Conservation (phyloP, 1,284 basidiomycete genomes). For the Irpex rosettiformis region DNA sequence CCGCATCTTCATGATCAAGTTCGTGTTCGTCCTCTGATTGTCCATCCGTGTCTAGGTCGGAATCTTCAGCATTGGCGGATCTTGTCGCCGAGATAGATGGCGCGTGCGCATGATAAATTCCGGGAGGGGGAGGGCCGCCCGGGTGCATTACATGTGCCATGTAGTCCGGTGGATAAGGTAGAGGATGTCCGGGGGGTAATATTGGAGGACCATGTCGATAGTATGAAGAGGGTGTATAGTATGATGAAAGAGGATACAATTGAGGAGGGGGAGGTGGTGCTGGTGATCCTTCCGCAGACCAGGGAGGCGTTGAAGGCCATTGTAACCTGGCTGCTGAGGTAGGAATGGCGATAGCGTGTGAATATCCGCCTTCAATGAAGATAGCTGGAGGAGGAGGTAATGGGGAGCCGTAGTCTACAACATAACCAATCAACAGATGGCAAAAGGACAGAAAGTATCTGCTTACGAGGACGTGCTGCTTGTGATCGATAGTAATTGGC, state of each 20-base stretch:
- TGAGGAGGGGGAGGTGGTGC: conserved; percentile 26
- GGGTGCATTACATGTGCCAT: conserved; percentile 8
- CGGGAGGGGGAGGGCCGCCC: neutral
- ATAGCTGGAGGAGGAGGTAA: conserved; percentile 22
- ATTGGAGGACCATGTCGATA: conserved; percentile 37
- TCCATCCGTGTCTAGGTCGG: neutral
- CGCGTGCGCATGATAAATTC: neutral
- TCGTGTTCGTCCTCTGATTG: neutral
- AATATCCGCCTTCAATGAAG: conserved; percentile 31
- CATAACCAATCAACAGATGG: conserved; percentile 16
- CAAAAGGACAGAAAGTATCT: neutral
- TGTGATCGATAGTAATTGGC: conserved; percentile 7
- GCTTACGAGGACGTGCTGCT: neutral
- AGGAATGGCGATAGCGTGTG: conserved; percentile 42
- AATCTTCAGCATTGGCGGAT: neutral
- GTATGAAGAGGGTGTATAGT: conserved; percentile 46
- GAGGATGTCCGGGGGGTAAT: conserved; percentile 19
- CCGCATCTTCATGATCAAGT: neutral
- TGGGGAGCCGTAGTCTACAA: conserved; percentile 18
- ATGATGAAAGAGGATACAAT: conserved; percentile 32
- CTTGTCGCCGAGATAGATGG: neutral
- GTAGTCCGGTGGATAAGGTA: conserved; percentile 12
- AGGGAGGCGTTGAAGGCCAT: conserved; percentile 31
- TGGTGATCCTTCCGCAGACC: conserved; percentile 31
- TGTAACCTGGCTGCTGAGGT: conserved; percentile 49